These are phyloP conservation scores for Trichoderma endophyticum DNA, from an alignment of 2,329 filamentous ascomycete species.

Conservation along the genomic window DNA sequence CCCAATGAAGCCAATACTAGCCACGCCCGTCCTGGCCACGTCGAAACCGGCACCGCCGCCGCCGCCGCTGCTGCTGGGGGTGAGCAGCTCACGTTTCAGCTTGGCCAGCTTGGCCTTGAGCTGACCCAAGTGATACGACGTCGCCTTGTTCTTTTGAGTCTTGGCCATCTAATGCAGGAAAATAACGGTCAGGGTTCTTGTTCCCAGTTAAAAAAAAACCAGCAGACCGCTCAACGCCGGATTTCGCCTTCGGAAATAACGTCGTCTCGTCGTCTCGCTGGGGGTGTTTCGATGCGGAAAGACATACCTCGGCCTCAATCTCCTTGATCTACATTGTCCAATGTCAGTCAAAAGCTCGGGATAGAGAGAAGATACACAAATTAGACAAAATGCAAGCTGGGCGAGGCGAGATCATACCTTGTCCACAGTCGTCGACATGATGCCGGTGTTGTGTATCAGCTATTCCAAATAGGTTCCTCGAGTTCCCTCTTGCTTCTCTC, in stretches of 20 bases:
- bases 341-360: conserved; percentile 10
- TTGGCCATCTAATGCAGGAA: conserved; percentile 69
- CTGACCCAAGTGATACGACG: conserved; percentile 89
- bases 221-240: not conserved
- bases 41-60: conserved; percentile 89
- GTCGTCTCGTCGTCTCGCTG: not conserved
- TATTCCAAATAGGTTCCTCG: not conserved
- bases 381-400: not conserved
- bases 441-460: conserved; percentile 35
- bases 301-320: conserved; percentile 85
- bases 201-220: not conserved
- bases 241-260: not conserved
- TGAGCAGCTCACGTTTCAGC: conserved; percentile 92
- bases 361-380: not conserved
- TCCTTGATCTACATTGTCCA: conserved; percentile 75
- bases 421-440: conserved; percentile 95
- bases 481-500: not conserved
- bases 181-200: conserved; percentile 17
- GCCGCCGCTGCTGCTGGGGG: conserved; percentile 77
- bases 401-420: conserved; percentile 57
- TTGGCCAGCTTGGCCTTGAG: conserved; percentile 98
- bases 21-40: conserved; percentile 94
- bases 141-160: conserved; percentile 97
- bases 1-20: conserved; percentile 94
- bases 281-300: not conserved